phyloP scores from a whole-genome alignment of 305 asterid genomes.

The Solanum chacoense region DNA sequence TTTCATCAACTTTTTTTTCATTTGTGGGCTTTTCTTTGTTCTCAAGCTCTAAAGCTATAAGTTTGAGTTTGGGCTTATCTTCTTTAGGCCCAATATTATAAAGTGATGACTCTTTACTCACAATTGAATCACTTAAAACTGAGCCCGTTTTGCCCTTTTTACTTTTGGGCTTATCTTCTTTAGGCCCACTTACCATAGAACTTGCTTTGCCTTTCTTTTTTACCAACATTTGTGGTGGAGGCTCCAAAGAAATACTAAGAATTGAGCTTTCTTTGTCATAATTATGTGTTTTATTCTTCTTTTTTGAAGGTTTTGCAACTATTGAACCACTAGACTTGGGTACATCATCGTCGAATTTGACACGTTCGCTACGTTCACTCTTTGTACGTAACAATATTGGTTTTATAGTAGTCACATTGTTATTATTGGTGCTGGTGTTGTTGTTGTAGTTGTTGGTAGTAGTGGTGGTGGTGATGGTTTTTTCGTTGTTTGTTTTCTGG shows the following conservation, averaged over 20 bases:
- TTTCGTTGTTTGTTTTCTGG: not conserved
- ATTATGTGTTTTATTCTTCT: not conserved
- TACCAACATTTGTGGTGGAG: conserved; percentile 13
- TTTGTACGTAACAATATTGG: conserved; percentile 40
- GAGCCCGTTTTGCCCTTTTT: conserved; percentile 47
- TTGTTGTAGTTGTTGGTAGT: not conserved
- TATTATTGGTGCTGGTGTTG: not conserved
- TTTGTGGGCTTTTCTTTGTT: not conserved
- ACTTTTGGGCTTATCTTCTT: conserved; percentile 13
- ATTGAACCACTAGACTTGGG: conserved; percentile 35
- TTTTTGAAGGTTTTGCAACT: conserved; percentile 20
- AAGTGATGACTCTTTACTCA: conserved; percentile 40
- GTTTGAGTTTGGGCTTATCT: not conserved
- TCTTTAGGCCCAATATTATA: conserved; percentile 4
- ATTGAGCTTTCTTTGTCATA: conserved; percentile 22
- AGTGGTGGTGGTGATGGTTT: not conserved
- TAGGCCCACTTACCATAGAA: conserved; percentile 62
- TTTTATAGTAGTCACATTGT: conserved; percentile 3
- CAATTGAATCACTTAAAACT: conserved; percentile 42
- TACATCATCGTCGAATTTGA: conserved; percentile 22
- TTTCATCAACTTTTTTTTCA: conserved; percentile 24
- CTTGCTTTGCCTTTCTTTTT: conserved; percentile 53
- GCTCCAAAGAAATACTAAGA: conserved; percentile 47
- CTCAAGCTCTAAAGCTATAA: not conserved
- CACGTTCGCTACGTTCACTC: conserved; percentile 60